phyloP scores from a whole-genome alignment of 352 stramenopile species.

The Pythium brachiatum region DNA sequence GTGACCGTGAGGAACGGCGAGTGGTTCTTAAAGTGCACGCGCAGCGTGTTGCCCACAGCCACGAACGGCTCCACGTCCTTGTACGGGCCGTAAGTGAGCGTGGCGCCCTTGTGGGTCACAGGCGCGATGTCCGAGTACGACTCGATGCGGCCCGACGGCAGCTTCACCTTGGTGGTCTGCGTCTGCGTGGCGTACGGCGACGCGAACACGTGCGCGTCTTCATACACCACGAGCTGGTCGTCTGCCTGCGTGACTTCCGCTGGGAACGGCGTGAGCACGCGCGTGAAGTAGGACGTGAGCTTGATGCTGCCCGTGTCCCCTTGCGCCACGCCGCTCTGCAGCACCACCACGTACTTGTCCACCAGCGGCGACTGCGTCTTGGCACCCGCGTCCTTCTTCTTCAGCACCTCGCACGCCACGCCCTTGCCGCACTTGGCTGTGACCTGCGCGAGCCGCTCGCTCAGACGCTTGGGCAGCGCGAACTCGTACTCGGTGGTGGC shows the following conservation, averaged over 20 bases:
- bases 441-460: slow-evolving; percentile 52
- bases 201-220: slow-evolving; percentile 58
- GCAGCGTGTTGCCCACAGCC: slow-evolving; percentile 32
- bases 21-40: slow-evolving; percentile 87
- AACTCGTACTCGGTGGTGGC: slow-evolving; percentile 61
- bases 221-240: slow-evolving; percentile 83
- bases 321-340: slow-evolving; percentile 54
- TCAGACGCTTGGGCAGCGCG: slow-evolving; percentile 54
- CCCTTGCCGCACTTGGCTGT: slow-evolving; percentile 74
- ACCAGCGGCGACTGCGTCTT: slow-evolving; percentile 32
- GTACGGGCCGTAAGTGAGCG: slow-evolving; percentile 81
- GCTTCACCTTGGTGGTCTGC: slow-evolving; percentile 85
- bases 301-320: slow-evolving; percentile 63
- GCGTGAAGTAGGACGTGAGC: slow-evolving; percentile 76
- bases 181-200: slow-evolving; percentile 75
- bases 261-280: slow-evolving; percentile 75
- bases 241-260: slow-evolving; percentile 75
- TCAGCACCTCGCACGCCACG: slow-evolving; percentile 57
- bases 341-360: slow-evolving; percentile 67
- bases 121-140: slow-evolving; percentile 59
- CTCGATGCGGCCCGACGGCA: slow-evolving; percentile 73
- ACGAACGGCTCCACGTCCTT: slow-evolving; percentile 49
- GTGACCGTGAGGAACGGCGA: slow-evolving; percentile 84
- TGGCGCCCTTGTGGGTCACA: slow-evolving; percentile 65
- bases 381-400: slow-evolving; percentile 30